Evolutionary conservation across 2,329 filamentous ascomycete genomes (phyloP).

Genomic region (Zopfia rhizophila): DNA sequence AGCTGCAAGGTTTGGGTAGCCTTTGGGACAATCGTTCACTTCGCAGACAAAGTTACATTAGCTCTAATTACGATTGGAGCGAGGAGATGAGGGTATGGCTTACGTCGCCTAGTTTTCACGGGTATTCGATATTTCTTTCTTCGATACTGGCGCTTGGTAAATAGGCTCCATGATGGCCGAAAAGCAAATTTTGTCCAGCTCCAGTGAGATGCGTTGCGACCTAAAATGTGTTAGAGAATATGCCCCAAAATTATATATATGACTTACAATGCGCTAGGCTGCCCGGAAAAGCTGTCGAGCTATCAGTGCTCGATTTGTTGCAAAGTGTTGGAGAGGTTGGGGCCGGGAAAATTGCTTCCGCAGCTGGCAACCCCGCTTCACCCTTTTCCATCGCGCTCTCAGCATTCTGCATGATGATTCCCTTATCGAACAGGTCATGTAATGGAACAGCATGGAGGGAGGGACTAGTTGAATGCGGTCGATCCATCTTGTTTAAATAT

Average conservation of each 20-base stretch:
- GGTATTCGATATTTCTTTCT: no score
- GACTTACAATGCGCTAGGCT: background rate
- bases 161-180: no score
- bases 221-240: no score
- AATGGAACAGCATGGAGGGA: no score
- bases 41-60: background rate
- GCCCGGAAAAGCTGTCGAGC: background rate
- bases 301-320: background rate
- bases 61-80: background rate
- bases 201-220: no score
- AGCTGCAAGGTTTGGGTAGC: slow-evolving; percentile 52
- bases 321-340: slow-evolving; percentile 1
- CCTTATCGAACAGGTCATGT: no score
- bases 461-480: no score
- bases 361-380: background rate
- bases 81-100: background rate
- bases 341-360: slow-evolving; percentile 4
- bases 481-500: no score
- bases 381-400: slow-evolving; percentile 2
- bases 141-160: no score
- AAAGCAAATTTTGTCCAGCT: no score
- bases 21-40: slow-evolving; percentile 34
- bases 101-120: no score
- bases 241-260: no score
- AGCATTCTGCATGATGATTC: slow-evolving; percentile 1